phyloP scores from a whole-genome alignment of 192 early-diverging fungal species.

The Backusella mclennaniae region DNA sequence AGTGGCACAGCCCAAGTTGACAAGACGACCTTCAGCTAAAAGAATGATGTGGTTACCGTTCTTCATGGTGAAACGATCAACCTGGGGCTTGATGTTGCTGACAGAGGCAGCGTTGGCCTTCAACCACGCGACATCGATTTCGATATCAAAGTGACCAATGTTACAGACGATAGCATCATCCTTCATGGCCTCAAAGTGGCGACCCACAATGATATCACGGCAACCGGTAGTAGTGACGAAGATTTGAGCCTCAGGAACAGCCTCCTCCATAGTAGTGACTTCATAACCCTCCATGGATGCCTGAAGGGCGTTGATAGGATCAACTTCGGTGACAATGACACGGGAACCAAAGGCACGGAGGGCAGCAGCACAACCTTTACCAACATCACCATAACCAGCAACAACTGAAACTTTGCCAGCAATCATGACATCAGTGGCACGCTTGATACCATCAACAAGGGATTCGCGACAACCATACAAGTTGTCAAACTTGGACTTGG shows the following conservation, averaged over 20 bases:
- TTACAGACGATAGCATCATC: constrained; percentile 99
- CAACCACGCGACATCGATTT: constrained; percentile 98
- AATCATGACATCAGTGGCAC: constrained; percentile 99
- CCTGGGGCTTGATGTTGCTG: constrained; percentile 98
- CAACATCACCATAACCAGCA: constrained; percentile 99
- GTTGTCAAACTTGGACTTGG: constrained; percentile 99
- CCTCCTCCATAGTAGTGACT: constrained; percentile 99
- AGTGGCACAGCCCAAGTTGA: constrained; percentile 99
- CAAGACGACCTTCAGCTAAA: constrained; percentile 97
- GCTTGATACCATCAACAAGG: constrained; percentile 99
- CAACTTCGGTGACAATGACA: constrained; percentile 96
- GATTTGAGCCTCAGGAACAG: constrained; percentile 89
- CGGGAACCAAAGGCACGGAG: constrained; percentile 98
- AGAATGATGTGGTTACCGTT: constrained; percentile 94
- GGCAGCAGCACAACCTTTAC: constrained; percentile 98
- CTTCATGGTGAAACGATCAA: constrained; percentile 93
- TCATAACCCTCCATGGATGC: constrained; percentile 99
- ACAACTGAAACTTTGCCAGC: constrained; percentile 98
- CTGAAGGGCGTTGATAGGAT: constrained; percentile 99
- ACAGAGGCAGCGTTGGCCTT: constrained; percentile 85
- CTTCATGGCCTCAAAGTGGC: constrained; percentile 92
- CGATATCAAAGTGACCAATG: constrained; percentile 99
- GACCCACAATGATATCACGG: constrained; percentile 96
- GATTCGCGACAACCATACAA: constrained; percentile 99
- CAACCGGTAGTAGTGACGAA: constrained; percentile 99